These are phyloP conservation scores for Catunica adiposa DNA, from an alignment of 2,329 filamentous ascomycete species.

Conservation along the genomic window DNA sequence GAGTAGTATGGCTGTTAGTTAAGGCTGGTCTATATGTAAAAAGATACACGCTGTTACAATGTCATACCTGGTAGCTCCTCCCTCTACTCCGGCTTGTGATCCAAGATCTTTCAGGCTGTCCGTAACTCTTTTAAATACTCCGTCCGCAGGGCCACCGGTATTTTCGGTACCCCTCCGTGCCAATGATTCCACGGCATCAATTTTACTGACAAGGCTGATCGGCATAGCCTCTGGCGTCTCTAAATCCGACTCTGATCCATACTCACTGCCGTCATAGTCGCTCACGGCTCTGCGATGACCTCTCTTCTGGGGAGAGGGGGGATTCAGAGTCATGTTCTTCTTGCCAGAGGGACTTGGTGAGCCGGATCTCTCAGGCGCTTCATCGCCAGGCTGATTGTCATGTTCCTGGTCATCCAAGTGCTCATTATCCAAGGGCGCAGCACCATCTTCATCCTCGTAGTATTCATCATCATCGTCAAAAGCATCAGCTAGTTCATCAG, in stretches of 20 bases:
- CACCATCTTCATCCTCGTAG: constrained; percentile 25
- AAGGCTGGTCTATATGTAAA: neutral
- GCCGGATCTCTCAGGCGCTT: constrained; percentile 1
- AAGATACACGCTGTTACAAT: neutral
- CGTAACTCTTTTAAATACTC: constrained; percentile 51
- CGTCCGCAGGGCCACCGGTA: constrained; percentile 47
- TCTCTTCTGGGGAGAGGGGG: constrained; percentile 28
- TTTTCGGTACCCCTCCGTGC: constrained; percentile 49
- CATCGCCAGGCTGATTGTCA: neutral
- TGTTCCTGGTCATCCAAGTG: constrained; percentile 24
- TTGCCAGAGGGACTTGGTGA: constrained; percentile 13
- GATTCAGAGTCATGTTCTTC: constrained; percentile 27
- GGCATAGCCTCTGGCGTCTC: constrained; percentile 48
- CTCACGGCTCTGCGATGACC: constrained; percentile 36
- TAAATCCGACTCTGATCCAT: constrained; percentile 55
- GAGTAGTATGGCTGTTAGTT: neutral
- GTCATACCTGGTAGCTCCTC: constrained; percentile 50
- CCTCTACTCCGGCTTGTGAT: constrained; percentile 55
- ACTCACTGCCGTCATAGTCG: constrained; percentile 58
- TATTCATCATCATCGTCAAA: constrained; percentile 49
- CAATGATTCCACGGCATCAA: constrained; percentile 56
- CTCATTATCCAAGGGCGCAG: constrained; percentile 24
- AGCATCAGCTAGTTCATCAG: constrained; percentile 64
- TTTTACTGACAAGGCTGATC: constrained; percentile 47
- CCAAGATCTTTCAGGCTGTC: constrained; percentile 56